Conservation (phyloP, 1,284 basidiomycete genomes). For the Leccinum solheimii region DNA sequence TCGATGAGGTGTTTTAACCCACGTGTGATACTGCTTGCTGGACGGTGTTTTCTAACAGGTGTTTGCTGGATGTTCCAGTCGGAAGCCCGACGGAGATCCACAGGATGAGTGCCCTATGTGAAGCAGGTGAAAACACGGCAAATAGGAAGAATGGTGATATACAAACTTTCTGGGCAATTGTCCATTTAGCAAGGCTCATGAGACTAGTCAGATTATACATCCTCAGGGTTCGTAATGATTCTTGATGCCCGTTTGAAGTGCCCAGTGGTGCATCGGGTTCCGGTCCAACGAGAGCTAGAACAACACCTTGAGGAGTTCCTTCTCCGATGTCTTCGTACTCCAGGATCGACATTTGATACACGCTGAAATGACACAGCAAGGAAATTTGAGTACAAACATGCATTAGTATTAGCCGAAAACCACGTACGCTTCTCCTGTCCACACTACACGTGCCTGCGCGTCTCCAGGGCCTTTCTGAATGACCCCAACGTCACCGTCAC, state of each 20-base stretch:
- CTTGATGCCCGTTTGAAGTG: conserved; percentile 47
- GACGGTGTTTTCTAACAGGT: conserved; percentile 54
- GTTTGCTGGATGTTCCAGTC: conserved; percentile 53
- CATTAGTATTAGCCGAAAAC: not conserved
- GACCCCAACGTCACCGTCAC: conserved; percentile 39
- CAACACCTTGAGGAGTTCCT: conserved; percentile 67
- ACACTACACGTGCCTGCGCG: conserved; percentile 63
- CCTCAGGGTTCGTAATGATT: conserved; percentile 56
- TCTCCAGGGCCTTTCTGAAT: conserved; percentile 64
- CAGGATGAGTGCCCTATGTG: conserved; percentile 54
- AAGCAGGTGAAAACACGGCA: conserved; percentile 13
- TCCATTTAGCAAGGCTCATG: conserved; percentile 71
- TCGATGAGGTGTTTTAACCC: conserved; percentile 60
- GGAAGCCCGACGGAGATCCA: conserved; percentile 56
- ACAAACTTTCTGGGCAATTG: conserved; percentile 61
- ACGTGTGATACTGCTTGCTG: conserved; percentile 58
- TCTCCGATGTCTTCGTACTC: conserved; percentile 64
- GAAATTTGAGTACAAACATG: conserved; percentile 1
- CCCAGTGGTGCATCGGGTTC: conserved; percentile 45
- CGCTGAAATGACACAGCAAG: conserved; percentile 40
- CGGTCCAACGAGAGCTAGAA: conserved; percentile 69
- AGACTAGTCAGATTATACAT: conserved; percentile 81
- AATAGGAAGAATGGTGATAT: not conserved
- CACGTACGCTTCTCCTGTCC: conserved; percentile 73
- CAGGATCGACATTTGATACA: conserved; percentile 72